These are phyloP conservation scores for Pascua sp. DNA, from an alignment of 1,284 basidiomycete species.

Conservation along the genomic window DNA sequence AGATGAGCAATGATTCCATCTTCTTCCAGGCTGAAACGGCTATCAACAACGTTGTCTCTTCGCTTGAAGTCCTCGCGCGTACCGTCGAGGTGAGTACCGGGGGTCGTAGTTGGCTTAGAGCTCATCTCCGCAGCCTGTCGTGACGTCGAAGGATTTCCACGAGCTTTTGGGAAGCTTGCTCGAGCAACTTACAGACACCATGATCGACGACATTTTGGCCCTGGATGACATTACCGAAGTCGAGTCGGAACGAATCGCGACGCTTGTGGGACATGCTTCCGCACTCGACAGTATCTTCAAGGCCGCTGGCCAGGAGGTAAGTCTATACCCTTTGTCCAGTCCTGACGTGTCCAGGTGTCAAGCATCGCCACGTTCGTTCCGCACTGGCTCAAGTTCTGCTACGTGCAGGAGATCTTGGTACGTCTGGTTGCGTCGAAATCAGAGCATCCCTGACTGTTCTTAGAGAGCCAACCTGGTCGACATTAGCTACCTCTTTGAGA, in stretches of 20 bases:
- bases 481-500: constrained; percentile 87
- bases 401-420: constrained; percentile 82
- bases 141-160: background rate
- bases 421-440: constrained; percentile 32
- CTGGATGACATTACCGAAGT: constrained; percentile 85
- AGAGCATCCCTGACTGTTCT: background rate
- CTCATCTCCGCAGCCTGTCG: no score
- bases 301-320: background rate
- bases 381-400: constrained; percentile 92
- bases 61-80: no score
- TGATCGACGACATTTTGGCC: constrained; percentile 71
- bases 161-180: constrained; percentile 66
- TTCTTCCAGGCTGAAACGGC: constrained; percentile 2
- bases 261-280: constrained; percentile 73
- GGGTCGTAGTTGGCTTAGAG: no score
- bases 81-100: no score
- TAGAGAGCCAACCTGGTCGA: constrained; percentile 76
- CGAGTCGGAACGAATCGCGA: constrained; percentile 78
- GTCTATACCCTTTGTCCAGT: no score
- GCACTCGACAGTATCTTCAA: constrained; percentile 74
- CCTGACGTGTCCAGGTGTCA: constrained; percentile 15
- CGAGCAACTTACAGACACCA: constrained; percentile 65
- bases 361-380: constrained; percentile 62
- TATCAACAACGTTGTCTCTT: constrained; percentile 27
- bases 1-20: constrained; percentile 66